Evolutionary conservation across 306 rosid genomes (phyloP).

Genomic region (Corylus avellana): DNA sequence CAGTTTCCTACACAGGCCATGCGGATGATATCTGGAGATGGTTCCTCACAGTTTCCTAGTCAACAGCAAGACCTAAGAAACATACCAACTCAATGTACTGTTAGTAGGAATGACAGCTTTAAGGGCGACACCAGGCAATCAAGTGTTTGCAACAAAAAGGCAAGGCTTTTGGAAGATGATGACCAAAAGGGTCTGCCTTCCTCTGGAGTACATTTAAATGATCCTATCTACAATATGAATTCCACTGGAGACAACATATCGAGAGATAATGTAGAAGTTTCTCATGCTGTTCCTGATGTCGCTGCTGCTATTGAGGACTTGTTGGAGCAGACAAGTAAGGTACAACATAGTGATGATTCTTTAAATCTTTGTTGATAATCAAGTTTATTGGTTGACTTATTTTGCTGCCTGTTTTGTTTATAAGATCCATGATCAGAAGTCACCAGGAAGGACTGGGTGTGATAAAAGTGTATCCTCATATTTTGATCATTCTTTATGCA

Average conservation of each 20-base stretch:
- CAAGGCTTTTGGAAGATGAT: constrained; percentile 64
- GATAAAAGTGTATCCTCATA: constrained; percentile 69
- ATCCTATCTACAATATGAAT: constrained; percentile 38
- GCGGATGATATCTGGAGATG: constrained; percentile 47
- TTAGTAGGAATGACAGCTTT: constrained; percentile 34
- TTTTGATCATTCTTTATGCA: neutral
- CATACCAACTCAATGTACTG: constrained; percentile 27
- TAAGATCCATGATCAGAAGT: constrained; percentile 78
- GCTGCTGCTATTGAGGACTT: constrained; percentile 96
- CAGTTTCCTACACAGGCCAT: constrained; percentile 87
- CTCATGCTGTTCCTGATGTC: constrained; percentile 78
- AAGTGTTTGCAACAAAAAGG: constrained; percentile 59
- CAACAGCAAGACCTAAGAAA: constrained; percentile 46
- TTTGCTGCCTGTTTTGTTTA: constrained; percentile 27
- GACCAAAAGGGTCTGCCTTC: constrained; percentile 34
- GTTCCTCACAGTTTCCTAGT: constrained; percentile 56
- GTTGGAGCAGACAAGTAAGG: constrained; percentile 95
- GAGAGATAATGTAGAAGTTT: constrained; percentile 39
- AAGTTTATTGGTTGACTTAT: constrained; percentile 31
- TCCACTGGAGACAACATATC: constrained; percentile 40
- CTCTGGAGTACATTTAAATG: constrained; percentile 33
- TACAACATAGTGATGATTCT: constrained; percentile 38
- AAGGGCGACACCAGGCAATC: constrained; percentile 38
- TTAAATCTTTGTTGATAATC: constrained; percentile 15
- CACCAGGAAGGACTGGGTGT: constrained; percentile 56